Evolutionary conservation across 208 protist genomes (phyloP), one percentile per base, ranked within the genome.

Genomic region (Lotmaria passim): DNA sequence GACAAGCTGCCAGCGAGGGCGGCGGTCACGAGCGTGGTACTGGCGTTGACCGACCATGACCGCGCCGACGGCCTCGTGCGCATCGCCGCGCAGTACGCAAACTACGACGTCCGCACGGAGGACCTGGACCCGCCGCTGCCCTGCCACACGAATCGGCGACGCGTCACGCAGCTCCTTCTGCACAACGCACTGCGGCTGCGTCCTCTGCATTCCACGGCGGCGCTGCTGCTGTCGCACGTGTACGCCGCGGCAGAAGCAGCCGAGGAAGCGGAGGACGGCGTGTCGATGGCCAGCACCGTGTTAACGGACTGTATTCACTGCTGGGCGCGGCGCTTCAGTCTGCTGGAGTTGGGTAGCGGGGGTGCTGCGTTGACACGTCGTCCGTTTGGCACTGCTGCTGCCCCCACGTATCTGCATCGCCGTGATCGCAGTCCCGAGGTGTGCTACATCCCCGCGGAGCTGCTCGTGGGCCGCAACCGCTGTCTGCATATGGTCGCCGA

Each of bases 401-500:
- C 41, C n/a, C 0, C 57, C 19, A 33, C 14, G 41, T 69, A 70
- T 15, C 34, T 81, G 23, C 69, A 66, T 51, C 75, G 75, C n/a
- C 58, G 57, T n/a, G 69, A 74, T 6, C 75, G 75, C 46, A 39
- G 64, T 31, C 75, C 75, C 6, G 59, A 64, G 21, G 30, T 52
- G 41, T 81, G 75, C 69, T 79, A 67, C 21, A 70, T 75, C 6
- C 78, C 78, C 0, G 61, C 73, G 17, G 67, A 70, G 66, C 43
- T 79, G 52, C 69, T 83, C 3, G 48, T 71, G 10, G 73, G 74
- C 46, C 78, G 78, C 39, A 83, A 75, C 48, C 72, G 67, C 41
- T 73, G 63, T 30, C 61, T 73, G 44, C 41, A 51, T 38, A 56
- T 39, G 21, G 50, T 71, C 8, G 57, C 50, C 5, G 79, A 82